Conservation (phyloP, 192 early-diverging fungal species). For the Irineochytrium annulatum region DNA sequence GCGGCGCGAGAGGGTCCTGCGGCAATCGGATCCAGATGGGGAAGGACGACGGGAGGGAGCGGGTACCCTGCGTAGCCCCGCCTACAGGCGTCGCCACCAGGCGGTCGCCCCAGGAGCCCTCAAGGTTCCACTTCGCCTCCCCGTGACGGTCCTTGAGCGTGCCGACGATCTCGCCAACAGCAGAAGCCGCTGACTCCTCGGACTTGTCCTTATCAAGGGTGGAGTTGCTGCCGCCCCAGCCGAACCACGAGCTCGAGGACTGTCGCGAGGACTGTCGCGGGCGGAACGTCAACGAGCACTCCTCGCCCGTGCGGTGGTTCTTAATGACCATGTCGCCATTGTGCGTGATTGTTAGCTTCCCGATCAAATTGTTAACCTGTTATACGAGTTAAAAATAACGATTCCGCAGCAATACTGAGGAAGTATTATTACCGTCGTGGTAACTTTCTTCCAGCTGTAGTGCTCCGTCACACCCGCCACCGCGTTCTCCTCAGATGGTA, state of each 20-base stretch:
- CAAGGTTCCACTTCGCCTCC: constrained; percentile 17
- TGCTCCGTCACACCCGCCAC: constrained; percentile 62
- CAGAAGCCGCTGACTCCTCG: constrained; percentile 51
- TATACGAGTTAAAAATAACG: too few relatives aligned
- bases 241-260: constrained; percentile 40
- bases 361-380: constrained; percentile 88
- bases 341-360: constrained; percentile 79
- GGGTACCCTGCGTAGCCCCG: not conserved
- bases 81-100: constrained; percentile 17
- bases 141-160: constrained; percentile 34
- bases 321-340: constrained; percentile 78
- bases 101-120: constrained; percentile 35
- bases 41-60: constrained; percentile 17
- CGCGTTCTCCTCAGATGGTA: constrained; percentile 35
- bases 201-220: too few relatives aligned
- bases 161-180: constrained; percentile 31
- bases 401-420: too few relatives aligned
- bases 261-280: constrained; percentile 42
- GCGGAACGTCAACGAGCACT: constrained; percentile 73
- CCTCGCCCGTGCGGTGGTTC: constrained; percentile 81
- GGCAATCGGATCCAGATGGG: constrained; percentile 8
- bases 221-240: constrained; percentile 61
- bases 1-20: constrained; percentile 6
- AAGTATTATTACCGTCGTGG: too few relatives aligned
- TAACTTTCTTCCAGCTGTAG: constrained; percentile 78